A percentile compares a stretch with the other conserved stretches of the same genome.
Evolutionary conservation across 345 rosid species (phyloP).

Genomic region (Brassica incana): DNA sequence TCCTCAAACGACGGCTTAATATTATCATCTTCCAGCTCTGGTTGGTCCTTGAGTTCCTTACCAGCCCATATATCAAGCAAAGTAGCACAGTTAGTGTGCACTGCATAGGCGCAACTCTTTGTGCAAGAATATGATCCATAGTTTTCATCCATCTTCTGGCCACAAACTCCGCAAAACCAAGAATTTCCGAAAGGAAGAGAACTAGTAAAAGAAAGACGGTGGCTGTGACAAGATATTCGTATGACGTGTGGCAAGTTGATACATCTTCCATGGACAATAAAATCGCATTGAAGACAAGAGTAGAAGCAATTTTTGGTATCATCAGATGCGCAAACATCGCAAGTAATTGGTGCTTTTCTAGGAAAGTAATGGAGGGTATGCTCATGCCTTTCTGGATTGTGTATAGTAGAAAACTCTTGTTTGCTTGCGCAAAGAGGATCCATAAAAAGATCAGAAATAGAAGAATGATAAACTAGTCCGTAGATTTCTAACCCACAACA

Average conservation of each 20-base stretch:
- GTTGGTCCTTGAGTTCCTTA: not conserved
- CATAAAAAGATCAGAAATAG: not conserved
- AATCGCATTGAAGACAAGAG: not conserved
- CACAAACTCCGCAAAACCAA: not conserved
- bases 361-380: conserved; percentile 9
- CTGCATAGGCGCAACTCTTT: not conserved
- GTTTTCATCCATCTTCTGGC: not conserved
- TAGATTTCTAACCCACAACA: not conserved
- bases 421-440: not conserved
- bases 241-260: not conserved
- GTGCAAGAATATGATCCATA: not conserved
- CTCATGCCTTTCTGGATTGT: conserved; percentile 10
- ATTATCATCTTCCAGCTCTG: not conserved
- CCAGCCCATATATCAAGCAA: not conserved
- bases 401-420: not conserved
- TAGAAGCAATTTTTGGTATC: not conserved
- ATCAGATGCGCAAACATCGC: conserved; percentile 1
- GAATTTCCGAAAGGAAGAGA: not conserved
- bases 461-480: not conserved
- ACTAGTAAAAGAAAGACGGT: conserved; percentile 7
- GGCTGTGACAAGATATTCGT: not conserved
- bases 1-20: not conserved
- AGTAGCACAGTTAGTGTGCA: not conserved
- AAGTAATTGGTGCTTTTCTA: not conserved
- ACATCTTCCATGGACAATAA: conserved; percentile 1